Evolutionary conservation across 2,329 filamentous ascomycete genomes (phyloP).

Genomic region (Colletotrichum somersetense): DNA sequence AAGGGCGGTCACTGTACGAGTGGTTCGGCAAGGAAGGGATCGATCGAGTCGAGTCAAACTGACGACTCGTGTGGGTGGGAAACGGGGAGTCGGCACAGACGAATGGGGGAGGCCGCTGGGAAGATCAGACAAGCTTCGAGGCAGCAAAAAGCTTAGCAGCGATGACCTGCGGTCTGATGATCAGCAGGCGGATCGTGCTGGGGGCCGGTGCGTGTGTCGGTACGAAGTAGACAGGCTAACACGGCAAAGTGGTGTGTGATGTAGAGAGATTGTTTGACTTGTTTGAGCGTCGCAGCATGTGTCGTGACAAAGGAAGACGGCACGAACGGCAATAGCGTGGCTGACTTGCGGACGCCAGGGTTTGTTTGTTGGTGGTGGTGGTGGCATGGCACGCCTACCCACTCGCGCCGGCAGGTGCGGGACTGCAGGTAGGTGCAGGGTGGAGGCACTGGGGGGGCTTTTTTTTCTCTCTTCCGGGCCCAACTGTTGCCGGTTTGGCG

Average conservation of each 20-base stretch:
- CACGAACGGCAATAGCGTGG: slow-evolving; percentile 28
- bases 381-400: no score
- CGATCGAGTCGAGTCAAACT: background rate
- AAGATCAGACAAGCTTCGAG: slow-evolving; percentile 41
- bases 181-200: slow-evolving; percentile 3
- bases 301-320: slow-evolving; percentile 27
- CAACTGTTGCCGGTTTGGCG: slow-evolving; percentile 24
- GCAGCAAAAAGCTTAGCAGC: slow-evolving; percentile 40
- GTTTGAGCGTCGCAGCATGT: slow-evolving; percentile 8
- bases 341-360: slow-evolving; percentile 24
- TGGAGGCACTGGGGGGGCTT: no score
- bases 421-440: slow-evolving; percentile 2
- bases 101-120: slow-evolving; percentile 25
- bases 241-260: slow-evolving; percentile 11
- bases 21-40: background rate
- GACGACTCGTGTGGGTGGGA: background rate
- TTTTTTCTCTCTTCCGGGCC: background rate
- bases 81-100: slow-evolving; percentile 18
- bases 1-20: background rate
- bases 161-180: slow-evolving; percentile 32
- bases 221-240: slow-evolving; percentile 4
- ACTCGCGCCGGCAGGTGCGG: background rate
- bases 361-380: background rate
- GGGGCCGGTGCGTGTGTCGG: background rate
- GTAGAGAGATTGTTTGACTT: slow-evolving; percentile 8